Evolutionary conservation across 768 basidiomycete genomes (phyloP), one percentile per base, ranked within the genome.

Genomic region (Leccinum fibrillosum): DNA sequence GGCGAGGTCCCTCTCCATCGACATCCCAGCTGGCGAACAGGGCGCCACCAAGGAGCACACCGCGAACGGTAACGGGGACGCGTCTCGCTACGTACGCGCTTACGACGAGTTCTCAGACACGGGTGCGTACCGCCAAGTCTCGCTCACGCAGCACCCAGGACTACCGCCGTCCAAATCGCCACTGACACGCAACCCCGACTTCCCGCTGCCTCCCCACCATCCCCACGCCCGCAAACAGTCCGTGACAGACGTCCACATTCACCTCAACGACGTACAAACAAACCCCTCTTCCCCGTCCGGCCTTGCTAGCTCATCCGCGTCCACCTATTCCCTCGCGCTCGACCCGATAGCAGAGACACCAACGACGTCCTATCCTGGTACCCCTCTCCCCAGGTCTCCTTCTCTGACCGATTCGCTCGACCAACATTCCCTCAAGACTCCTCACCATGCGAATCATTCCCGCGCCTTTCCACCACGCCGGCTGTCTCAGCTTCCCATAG

Each of bases 191-290:
- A 81, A 79, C 2, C 73, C 81, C 47, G 65, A 79, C 10, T 78
- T 88, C 25, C 74, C 81, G 6, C 74, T 87, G 0, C 75, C 82
- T 1, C 75, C 83, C 1, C 78, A 82, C 44, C 90, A 92, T 64
- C 90, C 90, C 0, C 90, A 92, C 60, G 90, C 88, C 0, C 83
- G 90, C 34, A 92, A 91, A 68, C 77, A 83, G 19, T 92, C 89
- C 17, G 72, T 89, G 4, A 57, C 84, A 11, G 86, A 88, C 62
- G 82, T 81, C 2, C 76, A 75, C 17, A 55, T 73, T 7, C 72
- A 73, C 48, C 53, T 76, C 25, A 68, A 72, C 34, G 73, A 72
- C 61, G 59, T 66, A n/a, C 62, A 62, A 39, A 47, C 64, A 1
- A 53, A 62, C 13, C 62, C 54, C 4, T 30, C 57, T 1, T 58